Conservation (phyloP, 345 rosid genomes). For the Gossypium arboreum region DNA sequence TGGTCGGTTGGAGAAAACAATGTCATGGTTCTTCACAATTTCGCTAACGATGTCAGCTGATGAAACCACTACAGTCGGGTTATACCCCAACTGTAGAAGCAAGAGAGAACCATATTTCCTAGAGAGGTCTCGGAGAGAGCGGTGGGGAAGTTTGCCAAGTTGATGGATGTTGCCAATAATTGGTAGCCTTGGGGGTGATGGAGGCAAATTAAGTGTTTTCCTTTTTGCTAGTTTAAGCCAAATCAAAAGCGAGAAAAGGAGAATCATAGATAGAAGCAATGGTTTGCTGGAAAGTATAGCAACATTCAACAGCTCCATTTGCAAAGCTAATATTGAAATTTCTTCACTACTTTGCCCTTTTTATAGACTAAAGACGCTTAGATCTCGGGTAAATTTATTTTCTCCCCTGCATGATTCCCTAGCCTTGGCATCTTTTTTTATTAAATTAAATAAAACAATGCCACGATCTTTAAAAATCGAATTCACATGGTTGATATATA, state of each 20-base stretch:
- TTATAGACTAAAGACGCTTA: background rate
- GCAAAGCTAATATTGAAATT: background rate
- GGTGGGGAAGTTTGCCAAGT: background rate
- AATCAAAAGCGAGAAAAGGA: background rate
- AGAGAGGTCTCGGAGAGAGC: background rate
- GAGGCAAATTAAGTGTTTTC: background rate
- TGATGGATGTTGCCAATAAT: conserved; percentile 2
- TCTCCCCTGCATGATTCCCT: too few species aligned
- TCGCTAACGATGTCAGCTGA: background rate
- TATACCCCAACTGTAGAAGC: background rate
- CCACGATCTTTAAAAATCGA: too few species aligned
- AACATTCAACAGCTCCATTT: background rate
- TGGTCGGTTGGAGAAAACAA: background rate
- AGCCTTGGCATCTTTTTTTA: too few species aligned
- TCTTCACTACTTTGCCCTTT: background rate
- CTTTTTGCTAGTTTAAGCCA: background rate
- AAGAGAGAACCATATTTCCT: background rate
- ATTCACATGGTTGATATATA: too few species aligned
- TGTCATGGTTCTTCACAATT: background rate
- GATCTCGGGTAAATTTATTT: too few species aligned
- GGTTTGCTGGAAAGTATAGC: background rate
- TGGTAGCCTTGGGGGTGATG: background rate
- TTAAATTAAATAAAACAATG: too few species aligned
- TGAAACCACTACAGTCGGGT: background rate
- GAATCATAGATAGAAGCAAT: background rate